Percentiles rank a stretch among this genome's conserved stretches.
These are phyloP conservation scores for Venturiaceae sp. DNA, from an alignment of 2,329 filamentous ascomycete genomes.

Conservation along the genomic window DNA sequence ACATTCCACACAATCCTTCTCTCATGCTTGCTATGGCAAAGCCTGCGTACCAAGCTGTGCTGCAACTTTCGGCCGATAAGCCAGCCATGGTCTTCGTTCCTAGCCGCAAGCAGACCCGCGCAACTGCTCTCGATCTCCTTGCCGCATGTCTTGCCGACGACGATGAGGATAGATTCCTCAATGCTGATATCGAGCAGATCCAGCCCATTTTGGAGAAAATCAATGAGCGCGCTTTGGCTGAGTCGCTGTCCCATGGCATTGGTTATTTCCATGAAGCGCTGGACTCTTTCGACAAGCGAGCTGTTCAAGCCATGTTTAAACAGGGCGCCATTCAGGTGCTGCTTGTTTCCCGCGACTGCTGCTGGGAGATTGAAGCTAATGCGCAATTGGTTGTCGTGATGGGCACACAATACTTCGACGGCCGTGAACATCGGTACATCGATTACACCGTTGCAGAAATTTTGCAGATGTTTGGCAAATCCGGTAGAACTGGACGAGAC, in stretches of 20 bases:
- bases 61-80: slow-evolving; percentile 80
- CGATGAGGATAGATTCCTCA: slow-evolving; percentile 87
- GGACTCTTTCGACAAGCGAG: slow-evolving; percentile 78
- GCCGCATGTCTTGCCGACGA: slow-evolving; percentile 82
- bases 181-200: slow-evolving; percentile 74
- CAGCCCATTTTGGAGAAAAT: slow-evolving; percentile 71
- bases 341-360: slow-evolving; percentile 75
- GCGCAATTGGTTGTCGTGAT: slow-evolving; percentile 92
- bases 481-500: slow-evolving; percentile 68
- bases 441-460: slow-evolving; percentile 93
- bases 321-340: slow-evolving; percentile 85
- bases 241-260: slow-evolving; percentile 86
- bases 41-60: slow-evolving; percentile 80
- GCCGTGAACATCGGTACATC: slow-evolving; percentile 90
- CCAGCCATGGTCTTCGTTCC: slow-evolving; percentile 89
- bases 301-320: slow-evolving; percentile 84
- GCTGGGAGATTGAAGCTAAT: slow-evolving; percentile 84
- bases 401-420: slow-evolving; percentile 97
- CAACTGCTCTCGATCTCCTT: slow-evolving; percentile 77
- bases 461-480: slow-evolving; percentile 95
- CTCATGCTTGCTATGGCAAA: slow-evolving; percentile 98
- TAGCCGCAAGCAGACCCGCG: slow-evolving; percentile 82
- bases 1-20: slow-evolving; percentile 92
- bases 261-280: slow-evolving; percentile 97
- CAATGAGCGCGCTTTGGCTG: slow-evolving; percentile 76